phyloP scores from a whole-genome alignment of 208 protist genomes.

The Crithidia brevicula region DNA sequence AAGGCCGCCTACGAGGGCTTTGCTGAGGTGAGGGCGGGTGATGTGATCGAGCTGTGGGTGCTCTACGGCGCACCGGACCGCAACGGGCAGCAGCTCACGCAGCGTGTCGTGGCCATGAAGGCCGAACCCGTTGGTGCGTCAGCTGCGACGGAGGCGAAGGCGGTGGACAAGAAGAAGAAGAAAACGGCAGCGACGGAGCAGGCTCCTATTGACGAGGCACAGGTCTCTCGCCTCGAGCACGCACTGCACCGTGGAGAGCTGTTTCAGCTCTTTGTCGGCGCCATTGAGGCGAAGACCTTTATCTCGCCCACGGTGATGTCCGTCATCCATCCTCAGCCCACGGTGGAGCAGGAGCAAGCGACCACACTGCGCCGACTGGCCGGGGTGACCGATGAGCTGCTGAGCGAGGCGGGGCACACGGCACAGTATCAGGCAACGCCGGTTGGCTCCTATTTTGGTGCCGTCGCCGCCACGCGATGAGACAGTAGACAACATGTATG shows the following conservation, averaged over 20 bases:
- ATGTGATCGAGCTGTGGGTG: conserved; percentile 76
- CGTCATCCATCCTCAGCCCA: conserved; percentile 67
- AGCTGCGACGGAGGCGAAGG: conserved; percentile 1
- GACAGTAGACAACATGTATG: too few species aligned
- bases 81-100: conserved; percentile 65
- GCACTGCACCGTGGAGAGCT: conserved; percentile 35
- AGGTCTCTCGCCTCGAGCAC: conserved; percentile 11
- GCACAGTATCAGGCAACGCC: conserved; percentile 24
- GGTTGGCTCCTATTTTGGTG: conserved; percentile 66
- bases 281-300: conserved; percentile 69
- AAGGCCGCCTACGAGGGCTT: conserved; percentile 51
- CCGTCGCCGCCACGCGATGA: neutral
- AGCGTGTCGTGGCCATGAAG: conserved; percentile 24
- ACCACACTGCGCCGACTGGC: conserved; percentile 64
- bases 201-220: conserved; percentile 23
- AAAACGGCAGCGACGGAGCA: conserved; percentile 10
- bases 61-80: conserved; percentile 80
- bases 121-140: neutral
- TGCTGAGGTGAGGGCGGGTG: conserved; percentile 44
- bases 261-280: conserved; percentile 73
- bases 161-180: conserved; percentile 31
- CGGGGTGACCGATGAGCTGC: conserved; percentile 61
- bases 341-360: conserved; percentile 56
- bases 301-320: conserved; percentile 29
- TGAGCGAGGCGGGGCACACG: conserved; percentile 34